Percentiles rank a stretch among this genome's conserved stretches.
Evolutionary conservation across 2,329 filamentous ascomycete genomes (phyloP).

Genomic region (Teratosphaeria pseudoeucalypti): DNA sequence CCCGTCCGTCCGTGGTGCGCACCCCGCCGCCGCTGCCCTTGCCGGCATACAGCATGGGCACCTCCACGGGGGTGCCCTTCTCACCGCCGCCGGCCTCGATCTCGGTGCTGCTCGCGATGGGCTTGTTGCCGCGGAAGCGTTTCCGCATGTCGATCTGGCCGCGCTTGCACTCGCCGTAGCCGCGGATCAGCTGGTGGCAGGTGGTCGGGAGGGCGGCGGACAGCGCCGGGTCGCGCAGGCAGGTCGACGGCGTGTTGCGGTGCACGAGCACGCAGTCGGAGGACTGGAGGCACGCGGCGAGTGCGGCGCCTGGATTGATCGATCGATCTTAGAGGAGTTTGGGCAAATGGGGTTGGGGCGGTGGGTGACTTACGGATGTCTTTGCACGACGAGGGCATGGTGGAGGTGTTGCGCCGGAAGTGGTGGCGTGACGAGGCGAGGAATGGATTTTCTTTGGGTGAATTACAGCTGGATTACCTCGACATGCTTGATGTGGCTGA

Average conservation of each 20-base stretch:
- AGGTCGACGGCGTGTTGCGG: conserved; percentile 76
- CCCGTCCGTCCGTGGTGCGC: conserved; percentile 20
- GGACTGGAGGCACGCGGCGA: conserved; percentile 90
- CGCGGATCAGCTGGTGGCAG: conserved; percentile 88
- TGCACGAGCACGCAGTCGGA: conserved; percentile 94
- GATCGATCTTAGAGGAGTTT: neutral
- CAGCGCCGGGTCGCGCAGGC: conserved; percentile 65
- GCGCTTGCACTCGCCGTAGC: conserved; percentile 88
- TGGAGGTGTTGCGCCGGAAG: conserved; percentile 1
- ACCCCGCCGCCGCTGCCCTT: conserved; percentile 18
- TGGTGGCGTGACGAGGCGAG: neutral
- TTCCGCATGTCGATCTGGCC: conserved; percentile 99
- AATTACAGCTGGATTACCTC: neutral
- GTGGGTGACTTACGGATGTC: conserved; percentile 65
- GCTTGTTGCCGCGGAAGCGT: conserved; percentile 88
- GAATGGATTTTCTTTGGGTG: neutral
- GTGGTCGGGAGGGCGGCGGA: conserved; percentile 70
- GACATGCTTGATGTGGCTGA: neutral
- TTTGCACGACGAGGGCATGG: conserved; percentile 91
- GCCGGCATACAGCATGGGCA: conserved; percentile 68
- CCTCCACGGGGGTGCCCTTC: conserved; percentile 19
- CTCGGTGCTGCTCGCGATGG: conserved; percentile 59
- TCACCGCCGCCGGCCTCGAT: conserved; percentile 41
- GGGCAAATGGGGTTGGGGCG: neutral
- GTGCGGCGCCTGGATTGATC: conserved; percentile 59